phyloP scores from a whole-genome alignment of 2,329 filamentous ascomycete species.

The Beauveria medogensis region DNA sequence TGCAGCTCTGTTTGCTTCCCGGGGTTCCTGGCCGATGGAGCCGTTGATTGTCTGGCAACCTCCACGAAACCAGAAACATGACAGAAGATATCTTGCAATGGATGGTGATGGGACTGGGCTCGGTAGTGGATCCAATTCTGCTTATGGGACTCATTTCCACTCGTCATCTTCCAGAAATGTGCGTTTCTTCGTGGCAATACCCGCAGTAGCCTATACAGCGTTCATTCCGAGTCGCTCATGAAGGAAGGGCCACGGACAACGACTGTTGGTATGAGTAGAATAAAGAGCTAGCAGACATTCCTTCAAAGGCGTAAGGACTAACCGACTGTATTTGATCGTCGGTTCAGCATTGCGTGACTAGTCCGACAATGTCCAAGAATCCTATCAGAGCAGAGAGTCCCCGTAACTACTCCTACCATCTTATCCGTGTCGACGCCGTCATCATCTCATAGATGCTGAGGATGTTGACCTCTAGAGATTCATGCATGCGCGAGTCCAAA shows the following conservation, averaged over 20 bases:
- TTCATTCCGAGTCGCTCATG: not conserved
- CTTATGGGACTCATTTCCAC: conserved; percentile 10
- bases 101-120: conserved; percentile 9
- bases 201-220: conserved; percentile 4
- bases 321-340: conserved; percentile 1
- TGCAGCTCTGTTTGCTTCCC: not conserved
- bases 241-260: not conserved
- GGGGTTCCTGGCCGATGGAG: not conserved
- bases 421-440: conserved; percentile 3
- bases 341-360: not conserved
- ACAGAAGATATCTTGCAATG: conserved; percentile 12
- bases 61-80: conserved; percentile 9
- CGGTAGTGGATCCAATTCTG: not conserved
- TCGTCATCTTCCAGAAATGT: conserved; percentile 8
- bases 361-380: not conserved
- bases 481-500: conserved; percentile 8
- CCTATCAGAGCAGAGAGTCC: not conserved
- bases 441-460: conserved; percentile 13
- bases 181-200: conserved; percentile 10
- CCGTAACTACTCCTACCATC: conserved; percentile 1
- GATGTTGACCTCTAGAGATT: conserved; percentile 11
- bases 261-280: not conserved
- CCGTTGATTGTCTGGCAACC: not conserved
- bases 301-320: conserved; percentile 9
- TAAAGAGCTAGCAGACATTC: conserved; percentile 5